Evolutionary conservation across 139 green algal species (phyloP).

Genomic region (Desmodesmus armatus): DNA sequence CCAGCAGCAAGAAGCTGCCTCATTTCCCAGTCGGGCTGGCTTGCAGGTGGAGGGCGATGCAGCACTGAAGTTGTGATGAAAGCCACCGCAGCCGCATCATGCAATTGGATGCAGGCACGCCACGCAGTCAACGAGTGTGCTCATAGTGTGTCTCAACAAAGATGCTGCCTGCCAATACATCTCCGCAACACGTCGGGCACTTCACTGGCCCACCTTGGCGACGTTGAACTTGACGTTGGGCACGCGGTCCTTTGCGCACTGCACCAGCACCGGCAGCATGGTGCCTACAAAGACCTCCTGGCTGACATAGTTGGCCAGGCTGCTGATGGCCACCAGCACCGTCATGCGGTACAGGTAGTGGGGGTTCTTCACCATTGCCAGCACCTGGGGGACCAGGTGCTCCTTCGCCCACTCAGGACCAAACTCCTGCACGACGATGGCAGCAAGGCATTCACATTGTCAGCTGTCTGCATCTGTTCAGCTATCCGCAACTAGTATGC

Average conservation of each 20-base stretch:
- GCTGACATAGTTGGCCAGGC: slow-evolving; percentile 84
- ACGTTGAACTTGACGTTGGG: slow-evolving; percentile 96
- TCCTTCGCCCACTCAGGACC: slow-evolving; percentile 92
- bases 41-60: too few relatives aligned
- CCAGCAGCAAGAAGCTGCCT: too few relatives aligned
- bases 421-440: slow-evolving; percentile 76
- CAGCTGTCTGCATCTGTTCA: neutral
- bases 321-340: slow-evolving; percentile 83
- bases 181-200: too few relatives aligned
- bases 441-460: neutral
- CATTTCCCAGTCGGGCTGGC: too few relatives aligned
- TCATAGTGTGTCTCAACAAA: too few relatives aligned
- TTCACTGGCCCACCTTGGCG: slow-evolving; percentile 69
- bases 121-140: too few relatives aligned
- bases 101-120: too few relatives aligned
- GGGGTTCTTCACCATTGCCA: slow-evolving; percentile 51
- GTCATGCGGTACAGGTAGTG: slow-evolving; percentile 99
- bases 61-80: too few relatives aligned
- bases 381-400: slow-evolving; percentile 89
- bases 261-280: slow-evolving; percentile 93
- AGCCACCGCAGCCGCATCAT: too few relatives aligned
- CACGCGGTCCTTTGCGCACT: slow-evolving; percentile 84
- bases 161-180: too few relatives aligned
- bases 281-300: slow-evolving; percentile 83
- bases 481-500: too few relatives aligned